Evolutionary conservation across 345 rosid species (phyloP).

Genomic region (Anacardium occidentale): DNA sequence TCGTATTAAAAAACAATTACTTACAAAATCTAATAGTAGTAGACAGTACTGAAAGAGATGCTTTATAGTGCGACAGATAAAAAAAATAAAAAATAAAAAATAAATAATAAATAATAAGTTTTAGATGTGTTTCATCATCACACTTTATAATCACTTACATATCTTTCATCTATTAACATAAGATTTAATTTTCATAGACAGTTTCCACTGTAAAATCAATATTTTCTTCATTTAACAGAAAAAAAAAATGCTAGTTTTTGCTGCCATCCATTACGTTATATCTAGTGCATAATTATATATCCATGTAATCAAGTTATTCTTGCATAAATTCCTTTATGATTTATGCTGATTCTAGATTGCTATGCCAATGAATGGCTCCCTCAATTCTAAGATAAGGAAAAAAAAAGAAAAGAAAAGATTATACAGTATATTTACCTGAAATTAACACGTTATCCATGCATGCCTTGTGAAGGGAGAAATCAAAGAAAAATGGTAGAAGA

Average conservation of each 20-base stretch:
- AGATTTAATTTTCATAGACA: neutral
- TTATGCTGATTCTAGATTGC: conserved; percentile 10
- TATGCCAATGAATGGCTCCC: neutral
- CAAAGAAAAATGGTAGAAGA: neutral
- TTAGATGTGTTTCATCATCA: neutral
- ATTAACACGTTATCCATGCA: neutral
- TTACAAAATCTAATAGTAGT: neutral
- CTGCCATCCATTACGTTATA: neutral
- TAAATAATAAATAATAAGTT: too few species aligned
- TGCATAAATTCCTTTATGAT: conserved; percentile 12
- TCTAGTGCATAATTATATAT: neutral
- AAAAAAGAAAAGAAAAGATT: neutral
- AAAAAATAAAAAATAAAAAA: too few species aligned
- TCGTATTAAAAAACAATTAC: too few species aligned
- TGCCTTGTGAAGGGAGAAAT: neutral
- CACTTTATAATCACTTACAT: neutral
- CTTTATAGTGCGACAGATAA: neutral
- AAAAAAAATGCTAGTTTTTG: too few species aligned
- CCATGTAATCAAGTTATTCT: neutral
- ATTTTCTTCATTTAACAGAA: neutral
- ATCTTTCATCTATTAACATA: neutral
- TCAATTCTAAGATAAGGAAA: neutral
- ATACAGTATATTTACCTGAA: neutral
- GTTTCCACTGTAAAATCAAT: neutral
- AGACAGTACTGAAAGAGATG: neutral